phyloP scores from a whole-genome alignment of 345 rosid species.

The Ceriops decandra region DNA sequence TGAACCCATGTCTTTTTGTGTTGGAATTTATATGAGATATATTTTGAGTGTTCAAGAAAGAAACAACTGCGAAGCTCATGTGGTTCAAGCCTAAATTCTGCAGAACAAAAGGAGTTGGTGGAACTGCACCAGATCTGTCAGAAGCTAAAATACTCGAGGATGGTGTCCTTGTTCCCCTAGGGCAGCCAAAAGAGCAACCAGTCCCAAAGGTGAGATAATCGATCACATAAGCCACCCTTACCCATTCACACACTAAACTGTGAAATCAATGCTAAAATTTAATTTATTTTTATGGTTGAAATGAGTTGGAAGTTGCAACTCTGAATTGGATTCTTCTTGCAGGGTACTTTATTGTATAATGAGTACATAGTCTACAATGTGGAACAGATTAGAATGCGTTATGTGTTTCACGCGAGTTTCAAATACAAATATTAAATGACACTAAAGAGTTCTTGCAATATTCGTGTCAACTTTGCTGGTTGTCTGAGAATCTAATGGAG shows the following conservation, averaged over 20 bases:
- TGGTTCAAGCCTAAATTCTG: constrained; percentile 16
- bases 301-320: background rate
- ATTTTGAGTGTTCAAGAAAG: too few species aligned
- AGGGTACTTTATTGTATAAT: constrained; percentile 66
- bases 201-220: constrained; percentile 28
- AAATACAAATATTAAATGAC: constrained; percentile 25
- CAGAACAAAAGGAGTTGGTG: constrained; percentile 84
- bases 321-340: constrained; percentile 23
- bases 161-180: constrained; percentile 68
- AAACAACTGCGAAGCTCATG: background rate
- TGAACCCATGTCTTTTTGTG: too few species aligned
- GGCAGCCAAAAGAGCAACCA: constrained; percentile 53
- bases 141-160: constrained; percentile 59
- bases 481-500: too few species aligned
- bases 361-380: constrained; percentile 84
- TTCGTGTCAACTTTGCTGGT: background rate
- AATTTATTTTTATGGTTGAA: too few species aligned
- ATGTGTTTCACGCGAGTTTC: constrained; percentile 73
- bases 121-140: constrained; percentile 59
- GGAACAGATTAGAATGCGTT: constrained; percentile 77
- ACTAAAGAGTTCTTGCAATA: background rate
- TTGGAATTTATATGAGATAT: too few species aligned
- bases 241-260: too few species aligned
- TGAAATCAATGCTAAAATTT: too few species aligned
- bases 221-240: too few species aligned